Conservation (phyloP, 2,329 filamentous ascomycete species). For the Colletotrichum incanum region DNA sequence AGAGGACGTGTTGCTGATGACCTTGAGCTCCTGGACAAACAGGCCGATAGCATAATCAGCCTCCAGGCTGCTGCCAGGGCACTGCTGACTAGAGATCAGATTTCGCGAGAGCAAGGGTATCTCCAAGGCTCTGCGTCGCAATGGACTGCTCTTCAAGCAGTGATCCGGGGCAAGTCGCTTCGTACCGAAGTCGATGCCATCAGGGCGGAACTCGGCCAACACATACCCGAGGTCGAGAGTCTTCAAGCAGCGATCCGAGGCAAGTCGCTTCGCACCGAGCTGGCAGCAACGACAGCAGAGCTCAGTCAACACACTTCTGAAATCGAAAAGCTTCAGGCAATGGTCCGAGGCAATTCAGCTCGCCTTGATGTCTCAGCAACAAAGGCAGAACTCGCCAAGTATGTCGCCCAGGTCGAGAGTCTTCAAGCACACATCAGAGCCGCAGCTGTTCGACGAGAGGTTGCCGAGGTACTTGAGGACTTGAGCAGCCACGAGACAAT, state of each 20-base stretch:
- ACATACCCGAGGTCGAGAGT: conserved; percentile 58
- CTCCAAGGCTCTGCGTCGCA: conserved; percentile 65
- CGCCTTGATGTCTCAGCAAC: conserved; percentile 61
- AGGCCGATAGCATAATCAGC: conserved; percentile 65
- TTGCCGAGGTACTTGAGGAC: conserved; percentile 63
- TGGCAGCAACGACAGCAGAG: conserved; percentile 63
- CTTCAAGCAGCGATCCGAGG: conserved; percentile 70
- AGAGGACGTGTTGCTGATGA: conserved; percentile 71
- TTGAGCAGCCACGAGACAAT: conserved; percentile 63
- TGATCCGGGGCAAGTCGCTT: conserved; percentile 63
- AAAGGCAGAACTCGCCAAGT: conserved; percentile 63
- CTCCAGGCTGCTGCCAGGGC: conserved; percentile 80
- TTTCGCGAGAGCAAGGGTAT: conserved; percentile 65
- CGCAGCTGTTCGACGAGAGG: conserved; percentile 66
- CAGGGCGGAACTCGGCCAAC: conserved; percentile 64
- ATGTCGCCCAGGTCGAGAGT: conserved; percentile 59
- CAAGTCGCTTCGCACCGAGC: conserved; percentile 61
- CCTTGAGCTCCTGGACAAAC: conserved; percentile 65
- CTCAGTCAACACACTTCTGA: conserved; percentile 59
- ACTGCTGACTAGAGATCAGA: conserved; percentile 70
- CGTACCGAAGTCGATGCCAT: conserved; percentile 62
- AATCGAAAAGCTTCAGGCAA: conserved; percentile 56
- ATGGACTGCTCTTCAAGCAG: conserved; percentile 67
- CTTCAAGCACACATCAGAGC: conserved; percentile 71
- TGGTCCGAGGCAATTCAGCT: conserved; percentile 63